phyloP scores from a whole-genome alignment of 371 early-diverging fungal species.

The Lichtheimia ramosa region DNA sequence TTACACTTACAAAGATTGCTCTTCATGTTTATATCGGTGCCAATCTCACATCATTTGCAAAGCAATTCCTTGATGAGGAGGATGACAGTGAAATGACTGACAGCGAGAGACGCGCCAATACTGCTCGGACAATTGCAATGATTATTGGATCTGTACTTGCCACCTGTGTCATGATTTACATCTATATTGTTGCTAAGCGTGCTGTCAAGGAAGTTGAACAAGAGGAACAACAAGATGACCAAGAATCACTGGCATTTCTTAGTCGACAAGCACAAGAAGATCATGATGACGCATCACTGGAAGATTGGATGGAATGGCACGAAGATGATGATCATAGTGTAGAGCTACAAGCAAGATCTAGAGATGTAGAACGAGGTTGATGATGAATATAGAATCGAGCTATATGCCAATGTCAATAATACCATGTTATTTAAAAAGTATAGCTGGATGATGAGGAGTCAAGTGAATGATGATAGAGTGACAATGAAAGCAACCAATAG shows the following conservation, averaged over 20 bases:
- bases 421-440: no score
- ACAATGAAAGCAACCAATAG: no score
- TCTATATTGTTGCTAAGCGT: slow-evolving; percentile 54
- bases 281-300: not conserved
- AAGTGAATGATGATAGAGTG: no score
- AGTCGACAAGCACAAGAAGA: slow-evolving; percentile 4
- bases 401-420: no score
- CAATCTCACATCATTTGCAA: slow-evolving; percentile 58
- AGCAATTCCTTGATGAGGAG: slow-evolving; percentile 46
- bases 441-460: no score
- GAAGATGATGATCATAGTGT: slow-evolving; percentile 18
- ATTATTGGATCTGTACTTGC: slow-evolving; percentile 48
- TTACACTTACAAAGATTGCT: slow-evolving; percentile 64
- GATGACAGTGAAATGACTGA: slow-evolving; percentile 51
- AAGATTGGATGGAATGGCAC: slow-evolving; percentile 30
- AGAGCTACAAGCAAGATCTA: not conserved
- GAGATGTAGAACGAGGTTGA: not conserved
- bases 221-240: slow-evolving; percentile 11
- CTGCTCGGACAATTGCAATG: slow-evolving; percentile 34
- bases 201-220: slow-evolving; percentile 47
- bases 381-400: not conserved
- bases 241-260: slow-evolving; percentile 24
- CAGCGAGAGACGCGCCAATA: slow-evolving; percentile 27
- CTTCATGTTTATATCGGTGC: slow-evolving; percentile 78
- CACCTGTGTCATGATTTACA: slow-evolving; percentile 57